A percentile compares a stretch with the other conserved stretches of the same genome.
Evolutionary conservation across 805 yeast species (phyloP).

Genomic region (Saturnispora bothae): DNA sequence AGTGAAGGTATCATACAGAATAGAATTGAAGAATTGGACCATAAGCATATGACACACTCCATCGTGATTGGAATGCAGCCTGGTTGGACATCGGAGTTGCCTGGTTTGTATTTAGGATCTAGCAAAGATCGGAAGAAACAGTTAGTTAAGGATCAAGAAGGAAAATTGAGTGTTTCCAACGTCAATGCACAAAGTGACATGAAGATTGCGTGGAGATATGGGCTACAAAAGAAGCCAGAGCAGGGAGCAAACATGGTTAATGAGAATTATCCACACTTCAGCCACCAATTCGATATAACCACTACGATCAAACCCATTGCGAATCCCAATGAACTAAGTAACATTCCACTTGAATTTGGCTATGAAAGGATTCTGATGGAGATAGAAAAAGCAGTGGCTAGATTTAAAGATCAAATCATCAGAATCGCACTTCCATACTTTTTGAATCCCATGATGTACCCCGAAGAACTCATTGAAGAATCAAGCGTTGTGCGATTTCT

Average conservation of each 20-base stretch:
- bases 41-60: slow-evolving; percentile 36
- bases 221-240: slow-evolving; percentile 33
- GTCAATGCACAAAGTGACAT: slow-evolving; percentile 40
- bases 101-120: slow-evolving; percentile 67
- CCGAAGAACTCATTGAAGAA: slow-evolving; percentile 10
- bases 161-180: slow-evolving; percentile 60
- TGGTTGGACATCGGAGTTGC: slow-evolving; percentile 58
- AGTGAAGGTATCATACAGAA: slow-evolving; percentile 69
- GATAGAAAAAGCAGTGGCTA: slow-evolving; percentile 32
- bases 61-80: slow-evolving; percentile 51
- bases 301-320: slow-evolving; percentile 61
- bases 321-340: slow-evolving; percentile 46
- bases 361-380: slow-evolving; percentile 27
- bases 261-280: slow-evolving; percentile 40
- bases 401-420: slow-evolving; percentile 38
- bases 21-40: slow-evolving; percentile 32
- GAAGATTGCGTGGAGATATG: slow-evolving; percentile 94
- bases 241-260: slow-evolving; percentile 21
- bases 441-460: slow-evolving; percentile 65
- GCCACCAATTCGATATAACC: slow-evolving; percentile 67
- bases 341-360: slow-evolving; percentile 31
- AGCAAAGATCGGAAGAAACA: slow-evolving; percentile 56
- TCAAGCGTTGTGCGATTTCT: slow-evolving; percentile 49
- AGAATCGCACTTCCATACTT: slow-evolving; percentile 69
- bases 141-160: slow-evolving; percentile 44